Conservation (phyloP, 1,284 basidiomycete species). For the Neotropicomus parvogracilis region DNA sequence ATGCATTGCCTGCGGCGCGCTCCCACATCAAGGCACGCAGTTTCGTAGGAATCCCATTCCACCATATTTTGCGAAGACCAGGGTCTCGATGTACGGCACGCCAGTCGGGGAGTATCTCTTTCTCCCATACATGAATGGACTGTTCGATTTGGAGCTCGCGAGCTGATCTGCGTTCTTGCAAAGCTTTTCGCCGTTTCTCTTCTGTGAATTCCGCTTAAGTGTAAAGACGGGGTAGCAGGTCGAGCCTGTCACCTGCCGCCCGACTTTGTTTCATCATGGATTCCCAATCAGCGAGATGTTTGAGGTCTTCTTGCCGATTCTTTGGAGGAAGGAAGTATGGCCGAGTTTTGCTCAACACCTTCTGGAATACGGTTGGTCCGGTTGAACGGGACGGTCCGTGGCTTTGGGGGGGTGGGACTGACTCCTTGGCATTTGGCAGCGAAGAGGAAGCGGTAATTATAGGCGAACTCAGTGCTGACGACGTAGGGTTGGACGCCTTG, state of each 20-base stretch:
- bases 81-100: constrained; percentile 65
- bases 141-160: constrained; percentile 70
- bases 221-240: not conserved
- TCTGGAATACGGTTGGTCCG: constrained; percentile 68
- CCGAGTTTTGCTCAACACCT: constrained; percentile 73
- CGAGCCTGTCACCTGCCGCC: constrained; percentile 50
- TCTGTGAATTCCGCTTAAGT: constrained; percentile 42
- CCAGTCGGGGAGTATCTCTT: constrained; percentile 82
- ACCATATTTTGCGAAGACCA: constrained; percentile 78
- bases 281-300: constrained; percentile 87
- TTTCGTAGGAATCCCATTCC: constrained; percentile 86
- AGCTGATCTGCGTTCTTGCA: constrained; percentile 61
- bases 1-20: constrained; percentile 81
- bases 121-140: constrained; percentile 72
- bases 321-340: constrained; percentile 87
- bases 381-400: constrained; percentile 51
- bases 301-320: constrained; percentile 71
- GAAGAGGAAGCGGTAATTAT: constrained; percentile 13
- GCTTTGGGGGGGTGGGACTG: constrained; percentile 11
- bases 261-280: constrained; percentile 86
- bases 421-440: constrained; percentile 3
- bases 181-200: constrained; percentile 61
- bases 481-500: constrained; percentile 6
- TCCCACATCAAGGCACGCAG: constrained; percentile 87
- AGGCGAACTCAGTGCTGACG: constrained; percentile 10